phyloP scores from a whole-genome alignment of 2,329 filamentous ascomycete genomes.

The Neofusicoccum sp. region DNA sequence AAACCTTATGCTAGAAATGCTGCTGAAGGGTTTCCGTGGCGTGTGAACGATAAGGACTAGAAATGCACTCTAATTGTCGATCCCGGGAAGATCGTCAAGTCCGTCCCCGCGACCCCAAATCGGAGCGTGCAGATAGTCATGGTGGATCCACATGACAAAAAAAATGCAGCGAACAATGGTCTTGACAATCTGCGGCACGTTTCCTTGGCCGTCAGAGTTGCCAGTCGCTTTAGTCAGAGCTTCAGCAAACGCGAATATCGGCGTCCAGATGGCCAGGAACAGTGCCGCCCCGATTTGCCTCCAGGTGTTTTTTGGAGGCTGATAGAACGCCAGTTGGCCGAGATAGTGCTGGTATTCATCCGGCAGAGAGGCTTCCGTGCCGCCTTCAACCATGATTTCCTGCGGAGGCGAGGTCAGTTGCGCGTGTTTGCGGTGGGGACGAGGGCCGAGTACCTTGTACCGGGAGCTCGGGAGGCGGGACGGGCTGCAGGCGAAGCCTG shows the following conservation, averaged over 20 bases:
- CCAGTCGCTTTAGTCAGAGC: too few relatives aligned
- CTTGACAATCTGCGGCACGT: background rate
- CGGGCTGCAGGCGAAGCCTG: background rate
- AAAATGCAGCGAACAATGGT: background rate
- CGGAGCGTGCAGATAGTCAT: background rate
- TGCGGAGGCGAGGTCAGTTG: too few relatives aligned
- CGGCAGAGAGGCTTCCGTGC: background rate
- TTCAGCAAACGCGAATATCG: too few relatives aligned
- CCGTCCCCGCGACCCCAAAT: background rate
- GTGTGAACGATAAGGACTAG: too few relatives aligned
- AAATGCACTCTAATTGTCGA: too few relatives aligned
- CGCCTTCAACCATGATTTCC: background rate
- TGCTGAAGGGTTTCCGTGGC: too few relatives aligned
- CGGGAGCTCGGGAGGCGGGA: background rate
- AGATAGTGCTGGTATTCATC: background rate
- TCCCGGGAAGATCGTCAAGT: background rate
- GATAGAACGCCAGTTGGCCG: background rate
- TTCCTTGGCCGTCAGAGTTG: too few relatives aligned
- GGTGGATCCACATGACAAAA: background rate
- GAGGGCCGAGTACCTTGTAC: background rate
- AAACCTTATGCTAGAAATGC: too few relatives aligned
- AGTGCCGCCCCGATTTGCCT: background rate
- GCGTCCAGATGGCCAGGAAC: background rate
- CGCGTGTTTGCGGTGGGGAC: background rate
- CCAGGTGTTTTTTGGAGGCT: background rate